Evolutionary conservation across 768 basidiomycete genomes (phyloP).

Genomic region (Amanita rimosa): DNA sequence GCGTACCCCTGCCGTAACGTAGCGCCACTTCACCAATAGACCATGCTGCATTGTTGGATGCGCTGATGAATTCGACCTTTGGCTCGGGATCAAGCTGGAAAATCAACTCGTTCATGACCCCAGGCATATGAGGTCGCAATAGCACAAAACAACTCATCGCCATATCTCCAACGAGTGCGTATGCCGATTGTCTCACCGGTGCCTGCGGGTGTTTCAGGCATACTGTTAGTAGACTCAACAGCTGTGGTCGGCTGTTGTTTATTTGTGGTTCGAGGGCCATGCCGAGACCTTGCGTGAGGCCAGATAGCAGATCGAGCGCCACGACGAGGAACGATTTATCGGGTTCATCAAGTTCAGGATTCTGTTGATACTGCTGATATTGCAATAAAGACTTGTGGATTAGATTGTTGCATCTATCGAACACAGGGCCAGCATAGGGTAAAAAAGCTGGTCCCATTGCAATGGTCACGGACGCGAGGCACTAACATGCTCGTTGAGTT

Average conservation of each 20-base stretch:
- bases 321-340: slow-evolving; percentile 98
- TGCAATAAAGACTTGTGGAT: slow-evolving; percentile 74
- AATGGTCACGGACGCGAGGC: slow-evolving; percentile 94
- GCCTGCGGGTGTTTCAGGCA: slow-evolving; percentile 96
- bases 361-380: slow-evolving; percentile 82
- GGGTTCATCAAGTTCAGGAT: slow-evolving; percentile 87
- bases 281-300: slow-evolving; percentile 89
- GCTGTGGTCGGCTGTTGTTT: slow-evolving; percentile 54
- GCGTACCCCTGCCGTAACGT: slow-evolving; percentile 72
- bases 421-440: slow-evolving; percentile 84
- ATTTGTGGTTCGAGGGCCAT: slow-evolving; percentile 68
- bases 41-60: slow-evolving; percentile 99
- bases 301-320: slow-evolving; percentile 92
- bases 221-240: slow-evolving; percentile 72
- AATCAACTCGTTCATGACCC: slow-evolving; percentile 85
- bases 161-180: slow-evolving; percentile 96
- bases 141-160: slow-evolving; percentile 92
- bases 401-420: slow-evolving; percentile 81
- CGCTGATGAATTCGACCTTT: slow-evolving; percentile 88
- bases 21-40: slow-evolving; percentile 98
- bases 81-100: slow-evolving; percentile 89
- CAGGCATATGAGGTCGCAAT: slow-evolving; percentile 75
- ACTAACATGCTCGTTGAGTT: slow-evolving; percentile 33
- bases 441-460: slow-evolving; percentile 86
- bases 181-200: slow-evolving; percentile 90